Percentiles rank a stretch among this genome's conserved stretches.
phyloP scores from a whole-genome alignment of 371 early-diverging fungal genomes.

The Mucor indicus region DNA sequence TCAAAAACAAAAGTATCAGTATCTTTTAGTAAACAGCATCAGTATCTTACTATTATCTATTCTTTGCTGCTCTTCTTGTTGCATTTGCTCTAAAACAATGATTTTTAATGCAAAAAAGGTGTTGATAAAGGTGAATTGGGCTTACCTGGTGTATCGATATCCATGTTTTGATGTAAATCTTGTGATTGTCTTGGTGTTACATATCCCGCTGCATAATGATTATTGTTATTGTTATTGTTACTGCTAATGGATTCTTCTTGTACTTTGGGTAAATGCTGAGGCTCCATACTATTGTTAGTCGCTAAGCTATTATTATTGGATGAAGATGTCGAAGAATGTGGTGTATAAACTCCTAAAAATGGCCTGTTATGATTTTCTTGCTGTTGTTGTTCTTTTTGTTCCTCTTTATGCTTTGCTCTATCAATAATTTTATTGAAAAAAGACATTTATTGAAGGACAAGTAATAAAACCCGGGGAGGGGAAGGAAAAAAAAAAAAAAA shows the following conservation, averaged over 20 bases:
- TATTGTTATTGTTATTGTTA: no score
- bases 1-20: background rate
- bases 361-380: background rate
- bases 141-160: conserved; percentile 11
- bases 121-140: background rate
- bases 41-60: no score
- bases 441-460: no score
- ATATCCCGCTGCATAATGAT: conserved; percentile 15
- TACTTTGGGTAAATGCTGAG: no score
- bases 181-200: conserved; percentile 24
- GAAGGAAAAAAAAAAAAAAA: no score
- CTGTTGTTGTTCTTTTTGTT: background rate
- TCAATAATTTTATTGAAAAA: conserved; percentile 20
- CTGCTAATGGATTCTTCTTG: no score
- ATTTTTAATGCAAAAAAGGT: no score
- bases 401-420: conserved; percentile 5
- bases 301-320: background rate
- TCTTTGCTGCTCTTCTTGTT: background rate
- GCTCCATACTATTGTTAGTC: no score
- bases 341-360: conserved; percentile 8
- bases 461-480: no score
- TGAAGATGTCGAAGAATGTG: conserved; percentile 19
- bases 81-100: no score
- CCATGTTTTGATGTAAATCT: conserved; percentile 18
- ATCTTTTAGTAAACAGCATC: no score